Base-by-base conservation (phyloP, 2,329 filamentous ascomycete genomes). In the Epichloe typhina region DNA sequence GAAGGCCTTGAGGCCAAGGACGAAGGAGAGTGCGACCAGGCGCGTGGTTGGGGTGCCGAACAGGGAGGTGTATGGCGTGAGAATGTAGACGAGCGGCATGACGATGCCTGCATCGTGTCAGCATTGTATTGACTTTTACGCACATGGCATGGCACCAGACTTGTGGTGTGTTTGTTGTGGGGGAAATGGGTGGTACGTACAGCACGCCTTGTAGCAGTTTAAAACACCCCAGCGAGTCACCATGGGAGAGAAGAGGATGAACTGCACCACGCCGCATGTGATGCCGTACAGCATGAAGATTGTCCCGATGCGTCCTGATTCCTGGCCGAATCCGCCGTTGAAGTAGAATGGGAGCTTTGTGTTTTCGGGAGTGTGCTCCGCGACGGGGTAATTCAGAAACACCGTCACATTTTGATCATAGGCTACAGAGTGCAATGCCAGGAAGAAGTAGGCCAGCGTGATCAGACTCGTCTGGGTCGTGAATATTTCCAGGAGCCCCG, bases 351-450 rank as follows among this genome's bases (percentile, higher is more conserved):
- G 90, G 0, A 88, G 74, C 2, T 73, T 69, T 0, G 73, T 78
- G 59, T 80, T 80, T 11, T 80, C 71, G 0, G 76, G 69, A 0
- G 80, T 78, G 52, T 79, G 75, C 45, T 77, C 67, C 36, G 77
- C 66, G 4, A 73, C 62, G 0, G 85, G 84, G 56, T 88, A 84
- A 66, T 95, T 86, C 60, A 96, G 77, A 64, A 95, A 95, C 1
- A 96, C 88, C 3, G 89, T 86, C 1, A 97, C 77, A 2, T 91
- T 74, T 62, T 95, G 89, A 66, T 97, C 91, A 62, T 83, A 96
- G 1, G 88, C 83, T 39, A 94, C 81, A 0, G 81, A 83, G 66
- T 95, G 89, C 46, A 94, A 75, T 0, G 88, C 86, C 17, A 97
- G 74, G 47, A 93, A 73, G 1, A 84, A 84, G 66, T 97, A 96